Evolutionary conservation across 1,284 basidiomycete species (phyloP).

Genomic region (Chiua sp.): DNA sequence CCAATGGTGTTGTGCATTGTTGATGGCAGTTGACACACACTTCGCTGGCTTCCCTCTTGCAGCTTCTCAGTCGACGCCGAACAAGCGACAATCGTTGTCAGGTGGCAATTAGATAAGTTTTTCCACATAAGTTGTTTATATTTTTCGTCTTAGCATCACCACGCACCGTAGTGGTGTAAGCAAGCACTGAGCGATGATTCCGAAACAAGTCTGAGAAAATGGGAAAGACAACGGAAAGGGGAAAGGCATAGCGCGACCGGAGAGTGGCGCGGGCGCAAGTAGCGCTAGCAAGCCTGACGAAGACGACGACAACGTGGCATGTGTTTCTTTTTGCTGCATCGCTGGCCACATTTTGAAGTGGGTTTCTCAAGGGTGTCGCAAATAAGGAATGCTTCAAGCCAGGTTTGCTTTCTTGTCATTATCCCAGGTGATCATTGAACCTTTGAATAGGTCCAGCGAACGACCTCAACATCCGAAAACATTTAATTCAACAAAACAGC

Average conservation of each 20-base stretch:
- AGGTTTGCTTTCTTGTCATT: constrained; percentile 45
- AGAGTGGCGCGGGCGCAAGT: constrained; percentile 11
- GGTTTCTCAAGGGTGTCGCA: constrained; percentile 58
- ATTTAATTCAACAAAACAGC: constrained; percentile 78
- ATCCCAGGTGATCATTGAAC: not conserved
- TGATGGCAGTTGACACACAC: too few species aligned
- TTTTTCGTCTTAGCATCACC: too few species aligned
- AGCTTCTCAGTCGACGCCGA: too few species aligned
- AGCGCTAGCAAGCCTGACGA: constrained; percentile 31
- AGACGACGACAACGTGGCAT: constrained; percentile 70
- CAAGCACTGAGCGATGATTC: too few species aligned
- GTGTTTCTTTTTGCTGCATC: constrained; percentile 28
- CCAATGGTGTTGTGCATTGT: too few species aligned
- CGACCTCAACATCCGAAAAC: constrained; percentile 68
- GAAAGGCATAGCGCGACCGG: constrained; percentile 34
- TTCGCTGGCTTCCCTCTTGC: too few species aligned
- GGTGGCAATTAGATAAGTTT: too few species aligned
- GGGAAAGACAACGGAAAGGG: constrained; percentile 45
- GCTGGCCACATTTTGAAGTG: constrained; percentile 7
- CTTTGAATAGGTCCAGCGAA: constrained; percentile 62
- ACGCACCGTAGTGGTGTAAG: too few species aligned
- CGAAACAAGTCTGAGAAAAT: too few species aligned
- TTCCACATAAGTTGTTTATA: too few species aligned
- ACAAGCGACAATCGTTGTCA: too few species aligned
- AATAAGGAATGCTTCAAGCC: constrained; percentile 85